Evolutionary conservation across 2,329 filamentous ascomycete species (phyloP).

Genomic region (Zarea fungicola): DNA sequence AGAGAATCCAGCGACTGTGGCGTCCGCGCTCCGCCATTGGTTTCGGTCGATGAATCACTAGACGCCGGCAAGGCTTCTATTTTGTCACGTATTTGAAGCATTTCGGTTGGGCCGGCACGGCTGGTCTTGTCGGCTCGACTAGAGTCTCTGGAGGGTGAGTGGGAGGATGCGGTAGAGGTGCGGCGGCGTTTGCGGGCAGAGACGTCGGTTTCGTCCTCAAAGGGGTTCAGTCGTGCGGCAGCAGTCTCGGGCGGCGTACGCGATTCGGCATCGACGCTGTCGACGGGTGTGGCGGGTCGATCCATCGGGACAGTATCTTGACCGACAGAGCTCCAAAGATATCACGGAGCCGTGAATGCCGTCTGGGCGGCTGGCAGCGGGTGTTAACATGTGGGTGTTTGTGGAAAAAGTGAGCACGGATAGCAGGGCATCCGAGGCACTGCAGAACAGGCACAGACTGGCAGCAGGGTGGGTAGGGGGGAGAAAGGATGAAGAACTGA

Average conservation of each 20-base stretch:
- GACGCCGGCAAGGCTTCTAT: neutral
- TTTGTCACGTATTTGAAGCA: neutral
- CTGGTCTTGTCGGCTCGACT: too few relatives aligned
- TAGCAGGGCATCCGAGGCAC: conserved; percentile 6
- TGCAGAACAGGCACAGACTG: conserved; percentile 4
- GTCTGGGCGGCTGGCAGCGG: conserved; percentile 39
- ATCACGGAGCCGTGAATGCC: conserved; percentile 48
- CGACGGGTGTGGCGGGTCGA: conserved; percentile 43
- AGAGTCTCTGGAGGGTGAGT: conserved; percentile 31
- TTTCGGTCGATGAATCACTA: neutral
- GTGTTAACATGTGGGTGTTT: conserved; percentile 50
- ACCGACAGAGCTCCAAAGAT: conserved; percentile 36
- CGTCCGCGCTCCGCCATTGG: neutral
- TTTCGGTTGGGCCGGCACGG: too few relatives aligned
- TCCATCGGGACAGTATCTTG: conserved; percentile 37
- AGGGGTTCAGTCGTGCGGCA: conserved; percentile 59
- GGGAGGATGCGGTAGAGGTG: conserved; percentile 51
- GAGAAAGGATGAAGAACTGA: neutral
- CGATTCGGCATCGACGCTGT: conserved; percentile 50
- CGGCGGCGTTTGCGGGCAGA: conserved; percentile 57
- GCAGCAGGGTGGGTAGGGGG: neutral
- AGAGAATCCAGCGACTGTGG: neutral
- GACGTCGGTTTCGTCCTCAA: conserved; percentile 53
- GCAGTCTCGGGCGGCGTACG: conserved; percentile 57
- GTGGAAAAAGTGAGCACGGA: neutral